Evolutionary conservation across 2,329 filamentous ascomycete genomes (phyloP).

Genomic region (Neonectria sp.): DNA sequence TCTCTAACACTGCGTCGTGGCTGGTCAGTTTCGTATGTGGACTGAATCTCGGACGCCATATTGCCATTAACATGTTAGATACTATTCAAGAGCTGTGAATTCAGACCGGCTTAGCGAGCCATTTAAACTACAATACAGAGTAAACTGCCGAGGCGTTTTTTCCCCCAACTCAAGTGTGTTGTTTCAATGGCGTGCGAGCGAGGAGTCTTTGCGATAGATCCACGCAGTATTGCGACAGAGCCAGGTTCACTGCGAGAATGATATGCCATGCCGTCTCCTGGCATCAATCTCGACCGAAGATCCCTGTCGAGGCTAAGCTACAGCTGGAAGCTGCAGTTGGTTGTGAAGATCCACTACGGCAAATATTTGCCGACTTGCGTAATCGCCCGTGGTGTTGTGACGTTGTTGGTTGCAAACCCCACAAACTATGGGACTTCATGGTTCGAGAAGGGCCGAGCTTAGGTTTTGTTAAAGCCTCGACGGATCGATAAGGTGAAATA

Average conservation of each 20-base stretch:
- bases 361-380: conserved; percentile 21
- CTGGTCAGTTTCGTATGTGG: not conserved
- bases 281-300: not conserved
- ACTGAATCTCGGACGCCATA: conserved; percentile 22
- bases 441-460: conserved; percentile 10
- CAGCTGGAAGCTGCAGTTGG: conserved; percentile 1
- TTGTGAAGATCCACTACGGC: conserved; percentile 8
- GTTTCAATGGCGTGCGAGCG: conserved; percentile 17
- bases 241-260: not conserved
- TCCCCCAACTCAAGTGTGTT: not conserved
- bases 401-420: conserved; percentile 6
- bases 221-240: conserved; percentile 25
- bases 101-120: not conserved
- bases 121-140: not conserved
- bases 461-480: not conserved
- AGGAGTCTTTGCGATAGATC: conserved; percentile 22
- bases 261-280: not conserved
- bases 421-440: not conserved
- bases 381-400: not conserved
- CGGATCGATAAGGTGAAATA: not conserved
- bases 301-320: conserved; percentile 1
- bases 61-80: not conserved
- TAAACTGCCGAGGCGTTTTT: not conserved
- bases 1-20: not conserved
- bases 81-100: not conserved